phyloP scores from a whole-genome alignment of 164 flowering plant genomes.

The Aristolochia contorta region DNA sequence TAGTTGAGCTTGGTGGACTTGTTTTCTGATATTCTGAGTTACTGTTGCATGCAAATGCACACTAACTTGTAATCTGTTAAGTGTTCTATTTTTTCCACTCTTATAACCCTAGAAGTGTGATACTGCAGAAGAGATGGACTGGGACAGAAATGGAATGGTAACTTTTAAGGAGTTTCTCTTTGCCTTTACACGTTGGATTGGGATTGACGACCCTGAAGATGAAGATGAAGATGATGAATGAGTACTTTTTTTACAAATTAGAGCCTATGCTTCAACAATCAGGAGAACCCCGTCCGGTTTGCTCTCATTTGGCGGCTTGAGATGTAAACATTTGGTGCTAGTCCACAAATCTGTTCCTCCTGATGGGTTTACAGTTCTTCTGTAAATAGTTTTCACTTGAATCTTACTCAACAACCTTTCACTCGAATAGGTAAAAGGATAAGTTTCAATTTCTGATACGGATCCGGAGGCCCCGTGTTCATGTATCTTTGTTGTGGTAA shows the following conservation, averaged over 20 bases:
- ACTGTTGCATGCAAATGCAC: neutral
- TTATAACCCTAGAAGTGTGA: too few relatives aligned
- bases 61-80: neutral
- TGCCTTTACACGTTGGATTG: slow-evolving; percentile 92
- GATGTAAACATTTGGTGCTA: slow-evolving; percentile 5
- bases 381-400: slow-evolving; percentile 11
- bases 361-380: slow-evolving; percentile 7
- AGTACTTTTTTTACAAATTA: neutral
- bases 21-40: too few relatives aligned
- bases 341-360: neutral
- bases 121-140: slow-evolving; percentile 94
- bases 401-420: neutral
- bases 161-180: slow-evolving; percentile 94
- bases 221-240: slow-evolving; percentile 29
- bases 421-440: neutral
- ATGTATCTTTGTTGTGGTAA: too few relatives aligned
- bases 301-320: slow-evolving; percentile 2
- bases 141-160: slow-evolving; percentile 97
- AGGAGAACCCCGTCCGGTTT: slow-evolving; percentile 3
- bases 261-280: too few relatives aligned
- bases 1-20: too few relatives aligned
- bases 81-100: neutral
- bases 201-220: slow-evolving; percentile 68
- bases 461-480: too few relatives aligned
- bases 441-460: too few relatives aligned